Base-by-base conservation (phyloP, 108 stramenopile species). In the Epithemia pelagica region DNA sequence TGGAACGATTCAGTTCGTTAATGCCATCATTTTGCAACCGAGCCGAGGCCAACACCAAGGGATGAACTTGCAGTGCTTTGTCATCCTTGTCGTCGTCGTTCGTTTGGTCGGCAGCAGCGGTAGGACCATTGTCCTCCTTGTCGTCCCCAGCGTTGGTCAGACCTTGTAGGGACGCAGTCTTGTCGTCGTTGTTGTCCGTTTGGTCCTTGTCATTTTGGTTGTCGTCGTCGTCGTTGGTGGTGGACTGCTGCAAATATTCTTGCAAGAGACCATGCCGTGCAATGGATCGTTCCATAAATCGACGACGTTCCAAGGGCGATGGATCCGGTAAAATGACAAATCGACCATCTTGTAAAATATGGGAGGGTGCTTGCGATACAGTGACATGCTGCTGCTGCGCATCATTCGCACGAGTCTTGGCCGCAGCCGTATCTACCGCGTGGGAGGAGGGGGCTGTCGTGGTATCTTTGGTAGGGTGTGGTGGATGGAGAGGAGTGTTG, bases 281-380 rank as follows among this genome's bases (percentile, higher is more conserved):
- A 70, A 87, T 85, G 19, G 83, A 80, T 70, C 86, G 72, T 72
- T 86, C 88, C 62, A 92, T 82, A 68, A 82, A 87, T 15, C 72
- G 54, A 31, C 82, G 70, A 23, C 80, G 72, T 62, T 89, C 84
- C 21, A 46, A 7, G 3, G 61, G 58, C 19, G 83, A 78, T 15
- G 91, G 83, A 23, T 76, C 72, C 10, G 91, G 88, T 8, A 92
- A 74, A 33, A 74, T 83, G 1, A 92, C 61, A 62, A 78, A 81
- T 29, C 77, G 76, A 18, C 91, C 91, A 67, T 89, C 83, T n/a
- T 80, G 78, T 10, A 88, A 70, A 56, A 92, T 88, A 70, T 92
- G 91, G n/a, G 88, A 89, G 23, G 88, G 91, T 0, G 91, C 68
- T 2, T 67, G 59, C 28, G 74, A 75, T 30, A 70, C 64, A 26